Percentiles rank a stretch among this genome's conserved stretches.
phyloP scores from a whole-genome alignment of 768 basidiomycete genomes.

The Lactarius sp. region DNA sequence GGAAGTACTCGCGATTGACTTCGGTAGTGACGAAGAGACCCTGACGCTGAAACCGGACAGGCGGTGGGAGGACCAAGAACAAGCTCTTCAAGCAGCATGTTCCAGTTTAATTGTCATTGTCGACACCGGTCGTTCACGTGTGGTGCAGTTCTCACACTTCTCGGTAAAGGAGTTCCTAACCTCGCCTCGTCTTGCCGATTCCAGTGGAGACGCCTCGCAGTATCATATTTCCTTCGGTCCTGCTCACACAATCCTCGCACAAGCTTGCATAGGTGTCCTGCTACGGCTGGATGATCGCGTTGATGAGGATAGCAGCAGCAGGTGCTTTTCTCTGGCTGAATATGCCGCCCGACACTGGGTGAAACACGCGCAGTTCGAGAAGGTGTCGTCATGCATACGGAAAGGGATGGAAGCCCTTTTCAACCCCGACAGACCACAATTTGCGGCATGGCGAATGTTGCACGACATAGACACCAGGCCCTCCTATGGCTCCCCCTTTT shows the following conservation, averaged over 20 bases:
- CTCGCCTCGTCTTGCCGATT: not conserved
- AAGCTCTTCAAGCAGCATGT: not conserved
- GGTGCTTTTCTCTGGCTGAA: not conserved
- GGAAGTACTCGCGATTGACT: not conserved
- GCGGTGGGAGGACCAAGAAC: not conserved
- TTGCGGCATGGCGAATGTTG: not conserved
- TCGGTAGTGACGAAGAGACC: not conserved
- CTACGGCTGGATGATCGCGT: not conserved
- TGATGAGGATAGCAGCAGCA: not conserved
- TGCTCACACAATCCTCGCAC: not conserved
- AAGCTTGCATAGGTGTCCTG: not conserved
- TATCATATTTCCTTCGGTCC: not conserved
- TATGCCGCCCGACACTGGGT: not conserved
- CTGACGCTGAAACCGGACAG: not conserved
- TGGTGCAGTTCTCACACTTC: conserved; percentile 1
- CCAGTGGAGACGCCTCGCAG: not conserved
- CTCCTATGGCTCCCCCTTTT: not conserved
- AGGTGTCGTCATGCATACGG: not conserved
- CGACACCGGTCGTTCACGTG: not conserved
- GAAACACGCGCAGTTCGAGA: not conserved
- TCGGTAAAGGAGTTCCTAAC: not conserved
- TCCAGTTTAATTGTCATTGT: not conserved
- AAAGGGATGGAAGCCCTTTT: not conserved
- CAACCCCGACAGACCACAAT: not conserved
- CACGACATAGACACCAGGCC: not conserved